Percentiles rank a stretch among this genome's conserved stretches.
Conservation (phyloP, 257 asterid genomes). For the Phtheirospermum japonicum region DNA sequence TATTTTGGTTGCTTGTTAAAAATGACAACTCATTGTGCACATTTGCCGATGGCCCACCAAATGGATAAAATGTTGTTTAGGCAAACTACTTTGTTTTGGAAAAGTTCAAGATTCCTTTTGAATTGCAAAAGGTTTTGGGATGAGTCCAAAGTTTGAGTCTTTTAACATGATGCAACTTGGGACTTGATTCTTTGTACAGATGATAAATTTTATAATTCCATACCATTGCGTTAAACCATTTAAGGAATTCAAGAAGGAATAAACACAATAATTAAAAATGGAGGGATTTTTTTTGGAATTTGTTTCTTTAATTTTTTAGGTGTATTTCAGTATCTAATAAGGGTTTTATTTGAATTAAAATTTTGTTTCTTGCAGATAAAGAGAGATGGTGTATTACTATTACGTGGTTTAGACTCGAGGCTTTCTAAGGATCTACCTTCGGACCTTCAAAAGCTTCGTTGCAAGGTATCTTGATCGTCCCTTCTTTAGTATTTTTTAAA, state of each 20-base stretch:
- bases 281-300: conserved; percentile 18
- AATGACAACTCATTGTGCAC: conserved; percentile 1
- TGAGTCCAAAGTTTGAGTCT: conserved; percentile 15
- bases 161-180: conserved; percentile 13
- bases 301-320: background rate
- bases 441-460: conserved; percentile 95
- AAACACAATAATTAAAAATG: conserved; percentile 4
- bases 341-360: conserved; percentile 2
- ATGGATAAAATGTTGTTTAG: background rate
- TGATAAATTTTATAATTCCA: background rate
- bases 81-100: background rate
- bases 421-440: conserved; percentile 95
- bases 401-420: conserved; percentile 89
- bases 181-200: background rate
- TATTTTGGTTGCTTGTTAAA: background rate
- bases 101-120: conserved; percentile 9
- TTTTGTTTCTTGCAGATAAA: conserved; percentile 57
- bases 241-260: background rate
- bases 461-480: conserved; percentile 61
- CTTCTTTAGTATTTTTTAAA: background rate
- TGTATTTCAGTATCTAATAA: too few species aligned
- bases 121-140: conserved; percentile 7
- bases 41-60: background rate
- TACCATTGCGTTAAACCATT: background rate
- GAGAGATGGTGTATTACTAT: conserved; percentile 80